These are phyloP conservation scores for Aspergillus viridinutans DNA, from an alignment of 2,329 filamentous ascomycete genomes.

Conservation along the genomic window DNA sequence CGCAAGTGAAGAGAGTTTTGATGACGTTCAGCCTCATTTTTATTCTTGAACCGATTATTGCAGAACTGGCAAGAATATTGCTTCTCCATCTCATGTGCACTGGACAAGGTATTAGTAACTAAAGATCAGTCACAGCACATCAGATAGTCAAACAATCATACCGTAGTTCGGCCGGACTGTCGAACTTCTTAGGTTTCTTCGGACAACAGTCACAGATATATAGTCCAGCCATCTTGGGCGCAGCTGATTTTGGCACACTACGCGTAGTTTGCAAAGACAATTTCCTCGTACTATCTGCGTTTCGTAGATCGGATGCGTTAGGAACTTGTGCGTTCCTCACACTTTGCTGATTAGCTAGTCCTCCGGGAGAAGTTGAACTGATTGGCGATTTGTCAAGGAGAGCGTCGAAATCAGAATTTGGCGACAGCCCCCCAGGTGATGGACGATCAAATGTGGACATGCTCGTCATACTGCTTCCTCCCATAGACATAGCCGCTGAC, in stretches of 20 bases:
- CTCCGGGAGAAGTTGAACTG: conserved; percentile 45
- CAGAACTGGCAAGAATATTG: conserved; percentile 93
- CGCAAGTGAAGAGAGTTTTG: conserved; percentile 92
- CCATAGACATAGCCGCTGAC: conserved; percentile 57
- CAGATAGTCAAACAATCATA: conserved; percentile 49
- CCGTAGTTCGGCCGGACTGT: conserved; percentile 77
- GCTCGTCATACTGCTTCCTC: conserved; percentile 62
- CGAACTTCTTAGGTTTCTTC: conserved; percentile 95
- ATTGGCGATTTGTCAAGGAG: conserved; percentile 50
- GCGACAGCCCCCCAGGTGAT: conserved; percentile 58
- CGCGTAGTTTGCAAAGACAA: conserved; percentile 41
- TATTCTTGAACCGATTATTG: conserved; percentile 96
- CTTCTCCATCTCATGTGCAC: conserved; percentile 87
- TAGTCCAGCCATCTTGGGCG: conserved; percentile 51
- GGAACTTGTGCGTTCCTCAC: conserved; percentile 35
- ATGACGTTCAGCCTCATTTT: conserved; percentile 94
- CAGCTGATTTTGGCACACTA: conserved; percentile 30
- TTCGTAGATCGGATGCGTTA: conserved; percentile 36
- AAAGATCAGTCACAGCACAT: background rate
- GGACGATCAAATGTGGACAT: conserved; percentile 58
- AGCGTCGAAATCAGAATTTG: conserved; percentile 52
- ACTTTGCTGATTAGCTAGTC: conserved; percentile 34
- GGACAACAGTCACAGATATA: conserved; percentile 91
- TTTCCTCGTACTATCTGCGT: conserved; percentile 42
- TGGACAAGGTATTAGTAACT: conserved; percentile 34